Evolutionary conservation across 176 grass and related monocot genomes (phyloP).

Genomic region (Guadua angustifolia): DNA sequence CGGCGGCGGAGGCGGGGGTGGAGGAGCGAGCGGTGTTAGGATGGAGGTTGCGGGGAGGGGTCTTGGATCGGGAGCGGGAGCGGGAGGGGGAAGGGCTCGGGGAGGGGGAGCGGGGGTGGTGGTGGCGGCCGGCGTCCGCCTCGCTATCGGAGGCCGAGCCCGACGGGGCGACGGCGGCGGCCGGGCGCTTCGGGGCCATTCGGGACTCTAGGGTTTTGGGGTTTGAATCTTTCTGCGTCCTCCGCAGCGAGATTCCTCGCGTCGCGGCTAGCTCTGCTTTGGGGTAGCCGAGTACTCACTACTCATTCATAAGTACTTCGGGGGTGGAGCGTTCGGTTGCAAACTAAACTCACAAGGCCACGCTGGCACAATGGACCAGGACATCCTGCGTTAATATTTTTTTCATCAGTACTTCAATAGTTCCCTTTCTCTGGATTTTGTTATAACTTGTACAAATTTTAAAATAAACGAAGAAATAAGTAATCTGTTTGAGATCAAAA

Average conservation of each 20-base stretch:
- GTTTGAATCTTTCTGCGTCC: conserved; percentile 35
- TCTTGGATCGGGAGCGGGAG: conserved; percentile 42
- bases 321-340: too few species aligned
- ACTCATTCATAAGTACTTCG: too few species aligned
- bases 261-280: not conserved
- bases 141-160: conserved; percentile 26
- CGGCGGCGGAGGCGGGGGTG: not conserved
- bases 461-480: too few species aligned
- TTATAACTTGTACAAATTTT: too few species aligned
- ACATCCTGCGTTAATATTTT: too few species aligned
- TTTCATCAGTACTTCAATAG: too few species aligned
- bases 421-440: too few species aligned
- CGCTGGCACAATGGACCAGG: too few species aligned
- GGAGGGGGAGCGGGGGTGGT: not conserved
- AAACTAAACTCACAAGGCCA: too few species aligned
- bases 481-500: too few species aligned
- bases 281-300: too few species aligned
- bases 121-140: not conserved
- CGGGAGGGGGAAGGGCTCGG: not conserved
- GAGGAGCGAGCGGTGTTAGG: conserved; percentile 13
- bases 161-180: conserved; percentile 19
- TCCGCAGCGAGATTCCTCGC: conserved; percentile 10
- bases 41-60: not conserved
- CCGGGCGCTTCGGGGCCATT: conserved; percentile 58
- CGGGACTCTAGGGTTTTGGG: conserved; percentile 41